Conservation (phyloP, 2,329 filamentous ascomycete genomes). For the Stachybotrys echinatus region DNA sequence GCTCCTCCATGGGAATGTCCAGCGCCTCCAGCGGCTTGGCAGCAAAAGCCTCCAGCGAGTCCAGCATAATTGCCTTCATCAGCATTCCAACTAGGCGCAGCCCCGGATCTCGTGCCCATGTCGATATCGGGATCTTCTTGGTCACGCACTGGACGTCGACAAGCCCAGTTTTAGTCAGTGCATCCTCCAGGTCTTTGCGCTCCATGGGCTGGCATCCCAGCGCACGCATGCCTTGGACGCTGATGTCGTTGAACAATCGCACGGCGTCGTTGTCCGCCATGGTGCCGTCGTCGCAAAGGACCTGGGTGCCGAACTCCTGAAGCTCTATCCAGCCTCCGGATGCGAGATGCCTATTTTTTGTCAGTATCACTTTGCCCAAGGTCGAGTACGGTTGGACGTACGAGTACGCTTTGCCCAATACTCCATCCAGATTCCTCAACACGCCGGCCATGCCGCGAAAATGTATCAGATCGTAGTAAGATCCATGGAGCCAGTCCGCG, state of each 20-base stretch:
- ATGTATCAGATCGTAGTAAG: constrained; percentile 52
- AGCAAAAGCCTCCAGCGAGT: constrained; percentile 35
- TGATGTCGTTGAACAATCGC: constrained; percentile 24
- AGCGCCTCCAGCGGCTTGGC: constrained; percentile 34
- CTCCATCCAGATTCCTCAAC: constrained; percentile 44
- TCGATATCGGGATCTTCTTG: constrained; percentile 39
- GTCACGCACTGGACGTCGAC: constrained; percentile 34
- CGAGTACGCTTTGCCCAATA: constrained; percentile 35
- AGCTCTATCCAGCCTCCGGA: constrained; percentile 49
- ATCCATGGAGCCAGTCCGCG: constrained; percentile 48
- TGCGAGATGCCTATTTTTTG: constrained; percentile 27
- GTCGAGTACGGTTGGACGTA: constrained; percentile 4
- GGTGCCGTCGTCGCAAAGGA: constrained; percentile 38
- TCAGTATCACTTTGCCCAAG: constrained; percentile 3
- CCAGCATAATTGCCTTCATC: constrained; percentile 35
- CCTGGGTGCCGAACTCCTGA: constrained; percentile 36
- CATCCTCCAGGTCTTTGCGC: constrained; percentile 24
- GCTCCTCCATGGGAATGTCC: constrained; percentile 26
- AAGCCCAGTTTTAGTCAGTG: constrained; percentile 37
- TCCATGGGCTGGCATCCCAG: constrained; percentile 34
- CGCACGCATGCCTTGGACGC: constrained; percentile 22
- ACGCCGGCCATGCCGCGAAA: constrained; percentile 43
- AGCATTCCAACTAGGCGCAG: constrained; percentile 37
- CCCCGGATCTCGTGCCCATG: constrained; percentile 35
- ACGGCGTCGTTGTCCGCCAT: constrained; percentile 35